Percentiles rank a stretch among this genome's conserved stretches.
phyloP scores from a whole-genome alignment of 2,329 filamentous ascomycete species.

The Biscogniauxia mediterranea region DNA sequence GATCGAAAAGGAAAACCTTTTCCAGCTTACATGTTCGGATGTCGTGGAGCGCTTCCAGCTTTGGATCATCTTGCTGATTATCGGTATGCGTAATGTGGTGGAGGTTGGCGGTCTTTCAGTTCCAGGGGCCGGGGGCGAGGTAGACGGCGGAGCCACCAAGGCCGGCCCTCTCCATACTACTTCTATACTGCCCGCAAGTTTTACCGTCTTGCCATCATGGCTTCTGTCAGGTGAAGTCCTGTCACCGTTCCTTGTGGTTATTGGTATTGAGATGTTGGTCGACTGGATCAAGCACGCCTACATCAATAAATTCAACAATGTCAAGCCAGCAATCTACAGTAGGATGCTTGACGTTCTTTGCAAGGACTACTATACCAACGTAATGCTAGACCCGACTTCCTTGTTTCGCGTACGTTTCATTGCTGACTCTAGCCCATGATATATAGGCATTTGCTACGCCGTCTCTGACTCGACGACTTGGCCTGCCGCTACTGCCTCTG shows the following conservation, averaged over 20 bases:
- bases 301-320: slow-evolving; percentile 98
- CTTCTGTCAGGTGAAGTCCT: slow-evolving; percentile 77
- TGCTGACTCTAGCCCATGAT: not conserved
- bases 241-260: slow-evolving; percentile 87
- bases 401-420: not conserved
- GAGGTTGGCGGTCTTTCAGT: slow-evolving; percentile 84
- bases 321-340: slow-evolving; percentile 84
- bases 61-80: slow-evolving; percentile 96
- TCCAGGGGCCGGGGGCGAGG: slow-evolving; percentile 51
- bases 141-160: slow-evolving; percentile 48
- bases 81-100: slow-evolving; percentile 92
- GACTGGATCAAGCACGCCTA: slow-evolving; percentile 98
- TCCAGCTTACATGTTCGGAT: slow-evolving; percentile 94
- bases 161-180: slow-evolving; percentile 61
- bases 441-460: slow-evolving; percentile 81
- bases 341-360: slow-evolving; percentile 90
- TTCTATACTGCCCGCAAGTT: slow-evolving; percentile 84
- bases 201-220: slow-evolving; percentile 84
- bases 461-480: slow-evolving; percentile 83
- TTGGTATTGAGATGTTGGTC: slow-evolving; percentile 94
- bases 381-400: slow-evolving; percentile 44
- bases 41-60: slow-evolving; percentile 96
- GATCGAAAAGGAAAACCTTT: slow-evolving; percentile 96
- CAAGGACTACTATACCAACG: slow-evolving; percentile 95
- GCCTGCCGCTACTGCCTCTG: slow-evolving; percentile 85